A percentile compares a stretch with the other conserved stretches of the same genome.
Conservation (phyloP, 1,284 basidiomycete genomes). For the Lentinula novae-zelandiae region DNA sequence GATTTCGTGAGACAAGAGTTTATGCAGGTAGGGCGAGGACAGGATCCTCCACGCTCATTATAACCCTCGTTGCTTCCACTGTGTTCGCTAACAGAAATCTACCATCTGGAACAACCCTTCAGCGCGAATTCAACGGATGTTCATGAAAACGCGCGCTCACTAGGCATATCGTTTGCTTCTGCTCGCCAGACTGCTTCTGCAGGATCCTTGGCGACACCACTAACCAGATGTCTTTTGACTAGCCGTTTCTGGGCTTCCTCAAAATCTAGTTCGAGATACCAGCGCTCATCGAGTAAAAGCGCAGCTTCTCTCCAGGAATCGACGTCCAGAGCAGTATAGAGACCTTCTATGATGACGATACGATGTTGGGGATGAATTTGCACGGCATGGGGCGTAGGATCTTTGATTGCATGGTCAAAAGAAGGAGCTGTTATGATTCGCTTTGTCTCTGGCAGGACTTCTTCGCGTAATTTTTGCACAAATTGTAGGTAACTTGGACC, state of each 20-base stretch:
- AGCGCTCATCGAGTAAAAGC: conserved; percentile 69
- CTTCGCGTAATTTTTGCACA: conserved; percentile 47
- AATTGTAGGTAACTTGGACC: conserved; percentile 63
- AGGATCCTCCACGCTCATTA: conserved; percentile 48
- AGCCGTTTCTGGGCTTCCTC: conserved; percentile 63
- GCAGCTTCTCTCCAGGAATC: conserved; percentile 74
- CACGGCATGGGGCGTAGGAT: conserved; percentile 54
- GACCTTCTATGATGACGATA: conserved; percentile 80
- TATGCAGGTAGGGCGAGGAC: conserved; percentile 9
- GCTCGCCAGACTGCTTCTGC: conserved; percentile 71
- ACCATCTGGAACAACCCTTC: conserved; percentile 39
- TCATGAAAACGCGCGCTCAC: conserved; percentile 37
- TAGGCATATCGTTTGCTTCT: conserved; percentile 73
- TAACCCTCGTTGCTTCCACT: conserved; percentile 50
- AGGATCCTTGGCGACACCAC: conserved; percentile 65
- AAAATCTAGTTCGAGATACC: conserved; percentile 68
- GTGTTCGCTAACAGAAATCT: conserved; percentile 52
- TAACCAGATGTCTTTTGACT: conserved; percentile 70
- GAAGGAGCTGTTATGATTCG: conserved; percentile 58
- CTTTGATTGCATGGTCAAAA: conserved; percentile 73
- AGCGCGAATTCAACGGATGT: conserved; percentile 4
- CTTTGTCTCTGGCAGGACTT: conserved; percentile 23
- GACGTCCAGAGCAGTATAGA: conserved; percentile 74
- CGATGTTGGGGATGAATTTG: conserved; percentile 61
- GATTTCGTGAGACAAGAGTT: not conserved